phyloP scores from a whole-genome alignment of 2,329 filamentous ascomycete genomes.

The Aspergillus aculeatinus region DNA sequence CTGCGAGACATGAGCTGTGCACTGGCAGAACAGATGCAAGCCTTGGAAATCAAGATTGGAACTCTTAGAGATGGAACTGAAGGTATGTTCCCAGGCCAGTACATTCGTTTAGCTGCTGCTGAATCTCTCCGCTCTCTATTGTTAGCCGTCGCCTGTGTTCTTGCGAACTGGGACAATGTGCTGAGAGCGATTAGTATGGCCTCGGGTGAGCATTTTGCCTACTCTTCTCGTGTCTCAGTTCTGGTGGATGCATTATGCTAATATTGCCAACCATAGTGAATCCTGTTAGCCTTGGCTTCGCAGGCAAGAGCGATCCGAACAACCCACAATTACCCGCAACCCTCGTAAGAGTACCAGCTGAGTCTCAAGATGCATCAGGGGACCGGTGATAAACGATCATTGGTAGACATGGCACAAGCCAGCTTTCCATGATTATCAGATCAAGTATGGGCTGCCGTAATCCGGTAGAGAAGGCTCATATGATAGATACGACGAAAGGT shows the following conservation, averaged over 20 bases:
- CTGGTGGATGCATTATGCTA: neutral
- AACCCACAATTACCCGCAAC: slow-evolving; percentile 48
- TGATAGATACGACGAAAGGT: too few relatives aligned
- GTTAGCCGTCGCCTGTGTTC: slow-evolving; percentile 62
- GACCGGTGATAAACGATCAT: neutral
- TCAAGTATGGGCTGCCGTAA: neutral
- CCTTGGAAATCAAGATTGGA: slow-evolving; percentile 59
- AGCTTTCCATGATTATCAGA: neutral
- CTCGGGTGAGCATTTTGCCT: slow-evolving; percentile 50
- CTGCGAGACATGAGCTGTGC: slow-evolving; percentile 61
- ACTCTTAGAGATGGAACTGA: slow-evolving; percentile 64
- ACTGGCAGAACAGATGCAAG: slow-evolving; percentile 64
- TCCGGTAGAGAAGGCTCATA: neutral
- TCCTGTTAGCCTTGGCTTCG: neutral
- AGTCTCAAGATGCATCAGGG: slow-evolving; percentile 19
- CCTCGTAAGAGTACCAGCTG: slow-evolving; percentile 45
- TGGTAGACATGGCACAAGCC: neutral
- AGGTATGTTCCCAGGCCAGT: slow-evolving; percentile 39
- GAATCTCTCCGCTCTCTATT: neutral
- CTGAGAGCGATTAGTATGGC: slow-evolving; percentile 64
- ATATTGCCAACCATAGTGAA: neutral
- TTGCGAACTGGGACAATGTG: slow-evolving; percentile 67
- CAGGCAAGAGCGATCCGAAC: slow-evolving; percentile 64
- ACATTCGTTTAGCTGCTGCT: neutral
- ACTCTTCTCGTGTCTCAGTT: neutral